Base-by-base conservation (phyloP, 257 asterid genomes). In the Eucommia ulmoides region DNA sequence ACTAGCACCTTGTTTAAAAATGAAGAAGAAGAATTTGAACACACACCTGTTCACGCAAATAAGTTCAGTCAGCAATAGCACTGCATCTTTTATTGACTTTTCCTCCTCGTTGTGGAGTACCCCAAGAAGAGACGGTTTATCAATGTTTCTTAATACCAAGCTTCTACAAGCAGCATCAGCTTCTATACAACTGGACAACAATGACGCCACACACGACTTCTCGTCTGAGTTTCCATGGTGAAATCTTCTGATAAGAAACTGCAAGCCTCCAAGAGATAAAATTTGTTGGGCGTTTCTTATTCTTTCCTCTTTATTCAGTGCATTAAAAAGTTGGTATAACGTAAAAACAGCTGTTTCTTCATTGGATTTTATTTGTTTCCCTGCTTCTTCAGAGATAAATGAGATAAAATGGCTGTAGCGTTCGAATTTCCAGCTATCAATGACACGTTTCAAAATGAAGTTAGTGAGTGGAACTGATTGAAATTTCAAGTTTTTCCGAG, bases 31-130 rank as follows among this genome's bases (percentile, higher is more conserved):
- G 33, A 19, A 49, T 29, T 33, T 23, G 50, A 44, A 12, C 74
- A 85, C 93, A 83, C 75, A 85, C 95, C 85, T 77, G 82, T 75
- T 85, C 50, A 63, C 59, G 79, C 91, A 77, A 66, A 85, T 64
- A 20, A 85, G 73, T 65, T 82, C 81, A 45, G 58, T 61, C 55
- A 82, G 56, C 65, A 82, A 53, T 11, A 47, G 44, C 25, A 79
- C 51, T 18, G 91, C 66, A 22, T 50, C 56, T n/a, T 55, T 46
- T 55, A 68, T 75, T 25, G 47, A 55, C 64, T 65, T 59, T 15
- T 49, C 49, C 42, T 71, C 62, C 63, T 73, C 69, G 22, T 38
- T 44, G 49, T 46, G 76, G 52, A 85, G 84, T 54, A 73, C 23
- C 33, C 69, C 74, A 50, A 82, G 67, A 21, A 85, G 61, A 33